phyloP scores from a whole-genome alignment of 179 eudicot genomes.

The Silene noctiflora region DNA sequence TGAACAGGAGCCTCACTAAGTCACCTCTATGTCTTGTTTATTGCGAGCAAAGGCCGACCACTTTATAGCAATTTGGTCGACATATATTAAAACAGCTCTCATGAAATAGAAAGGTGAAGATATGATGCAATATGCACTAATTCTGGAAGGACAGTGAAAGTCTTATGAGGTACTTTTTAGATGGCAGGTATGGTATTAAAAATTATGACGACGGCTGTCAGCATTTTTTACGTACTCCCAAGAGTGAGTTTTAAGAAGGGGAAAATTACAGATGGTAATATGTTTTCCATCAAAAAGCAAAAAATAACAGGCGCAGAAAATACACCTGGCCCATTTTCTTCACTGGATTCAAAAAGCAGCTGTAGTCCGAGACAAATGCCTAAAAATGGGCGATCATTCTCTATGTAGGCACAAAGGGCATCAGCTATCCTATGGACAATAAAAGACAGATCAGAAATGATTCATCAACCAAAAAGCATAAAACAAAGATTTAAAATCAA shows the following conservation, averaged over 20 bases:
- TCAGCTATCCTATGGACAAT: conserved; percentile 67
- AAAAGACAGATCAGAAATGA: not conserved
- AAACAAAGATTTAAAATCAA: not conserved
- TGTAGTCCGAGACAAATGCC: conserved; percentile 98
- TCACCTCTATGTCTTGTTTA: not conserved
- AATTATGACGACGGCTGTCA: not conserved
- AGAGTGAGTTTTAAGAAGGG: not conserved
- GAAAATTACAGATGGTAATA: not conserved
- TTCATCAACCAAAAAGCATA: not conserved
- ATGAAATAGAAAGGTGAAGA: not conserved
- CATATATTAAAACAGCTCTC: not conserved
- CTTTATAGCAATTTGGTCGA: not conserved
- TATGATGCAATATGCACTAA: not conserved
- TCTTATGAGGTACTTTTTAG: not conserved
- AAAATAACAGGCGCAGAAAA: conserved; percentile 3
- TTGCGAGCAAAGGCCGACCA: not conserved
- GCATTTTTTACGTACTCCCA: not conserved
- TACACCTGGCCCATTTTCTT: conserved; percentile 85
- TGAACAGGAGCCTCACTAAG: not conserved
- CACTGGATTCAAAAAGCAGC: conserved; percentile 90
- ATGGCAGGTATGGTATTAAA: not conserved
- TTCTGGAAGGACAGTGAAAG: not conserved
- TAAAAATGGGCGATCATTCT: conserved; percentile 92
- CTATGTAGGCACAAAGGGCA: conserved; percentile 74
- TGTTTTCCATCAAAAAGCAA: not conserved